Evolutionary conservation across 352 stramenopile species (phyloP).

Genomic region (Phytophthora constricta): DNA sequence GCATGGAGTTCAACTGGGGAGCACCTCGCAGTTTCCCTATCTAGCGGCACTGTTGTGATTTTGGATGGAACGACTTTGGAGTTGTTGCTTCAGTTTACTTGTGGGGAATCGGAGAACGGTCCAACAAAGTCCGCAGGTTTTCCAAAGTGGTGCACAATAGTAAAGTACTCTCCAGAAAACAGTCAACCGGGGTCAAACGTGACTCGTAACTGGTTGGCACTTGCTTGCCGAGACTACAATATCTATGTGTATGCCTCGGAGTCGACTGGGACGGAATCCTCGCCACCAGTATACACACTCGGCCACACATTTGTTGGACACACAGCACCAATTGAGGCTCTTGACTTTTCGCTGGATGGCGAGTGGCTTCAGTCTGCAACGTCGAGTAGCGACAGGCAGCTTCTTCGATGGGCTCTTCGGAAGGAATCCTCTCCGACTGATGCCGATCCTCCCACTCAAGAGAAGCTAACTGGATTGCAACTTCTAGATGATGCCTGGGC

Average conservation of each 20-base stretch:
- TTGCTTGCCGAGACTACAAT: constrained; percentile 71
- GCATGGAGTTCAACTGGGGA: constrained; percentile 48
- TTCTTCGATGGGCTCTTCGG: constrained; percentile 71
- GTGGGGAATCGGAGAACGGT: constrained; percentile 17
- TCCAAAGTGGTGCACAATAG: constrained; percentile 56
- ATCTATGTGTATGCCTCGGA: constrained; percentile 76
- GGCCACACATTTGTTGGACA: constrained; percentile 69
- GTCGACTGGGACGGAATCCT: constrained; percentile 8
- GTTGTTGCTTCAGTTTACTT: constrained; percentile 25
- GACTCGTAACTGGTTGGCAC: constrained; percentile 38
- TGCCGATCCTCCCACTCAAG: background rate
- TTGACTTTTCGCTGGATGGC: constrained; percentile 74
- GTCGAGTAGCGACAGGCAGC: constrained; percentile 54
- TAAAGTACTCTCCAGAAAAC: constrained; percentile 54
- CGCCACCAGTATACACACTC: constrained; percentile 44
- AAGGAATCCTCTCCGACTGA: constrained; percentile 14
- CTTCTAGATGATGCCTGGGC: constrained; percentile 53
- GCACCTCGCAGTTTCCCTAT: constrained; percentile 53
- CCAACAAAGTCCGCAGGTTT: constrained; percentile 8
- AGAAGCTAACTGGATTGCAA: constrained; percentile 15
- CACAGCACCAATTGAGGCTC: constrained; percentile 57
- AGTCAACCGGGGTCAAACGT: constrained; percentile 8
- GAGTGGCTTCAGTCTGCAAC: constrained; percentile 75
- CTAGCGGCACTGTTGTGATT: constrained; percentile 45
- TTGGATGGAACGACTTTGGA: constrained; percentile 41